Evolutionary conservation across 352 stramenopile species (phyloP), one percentile per base, ranked within the genome.

Genomic region (Phytophthora nicotianae): DNA sequence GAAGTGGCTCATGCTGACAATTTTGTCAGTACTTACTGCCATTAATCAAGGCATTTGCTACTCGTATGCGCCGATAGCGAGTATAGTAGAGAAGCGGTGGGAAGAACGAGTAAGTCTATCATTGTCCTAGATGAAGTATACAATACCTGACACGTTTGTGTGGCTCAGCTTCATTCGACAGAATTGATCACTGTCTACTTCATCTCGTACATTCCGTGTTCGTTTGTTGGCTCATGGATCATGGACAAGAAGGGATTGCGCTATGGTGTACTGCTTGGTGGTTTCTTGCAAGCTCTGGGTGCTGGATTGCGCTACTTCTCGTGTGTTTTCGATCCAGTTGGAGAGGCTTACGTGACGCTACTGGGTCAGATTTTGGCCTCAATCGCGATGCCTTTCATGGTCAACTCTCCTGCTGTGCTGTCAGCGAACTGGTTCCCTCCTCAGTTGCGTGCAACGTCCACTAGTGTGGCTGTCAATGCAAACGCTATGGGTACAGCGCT

Each of bases 101-200:
- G 23, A 77, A 19, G 59, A 89, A 16, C 60, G 69, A 7, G 70
- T 92, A 23, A 20, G 74, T 69, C 3, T 35, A 9, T 29, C 24
- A n/a, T n/a, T n/a, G n/a, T n/a, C n/a, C n/a, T n/a, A n/a, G n/a
- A n/a, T n/a, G n/a, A n/a, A n/a, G n/a, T n/a, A n/a, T n/a, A 29
- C 8, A 7, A 24, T 23, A 24, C 13, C 5, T 51, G 14, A 29
- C 21, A 20, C 10, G n/a, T n/a, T n/a, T 38, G 16, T 33, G 13
- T 17, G 2, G 4, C 23, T 1, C 23, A 89, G 79, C 49, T 89
- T 35, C 79, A 88, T 65, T 90, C 81, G 24, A 89, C 79, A 1
- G 81, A 89, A 54, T 65, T 92, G 9, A 89, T 92, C 59, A 92
- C 81, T 4, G 81, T 92, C 45, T 92, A 85, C 67, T 92, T 92